Percentiles rank a stretch among this genome's conserved stretches.
phyloP scores from a whole-genome alignment of 108 stramenopile species.

The Skeletonema potamos region DNA sequence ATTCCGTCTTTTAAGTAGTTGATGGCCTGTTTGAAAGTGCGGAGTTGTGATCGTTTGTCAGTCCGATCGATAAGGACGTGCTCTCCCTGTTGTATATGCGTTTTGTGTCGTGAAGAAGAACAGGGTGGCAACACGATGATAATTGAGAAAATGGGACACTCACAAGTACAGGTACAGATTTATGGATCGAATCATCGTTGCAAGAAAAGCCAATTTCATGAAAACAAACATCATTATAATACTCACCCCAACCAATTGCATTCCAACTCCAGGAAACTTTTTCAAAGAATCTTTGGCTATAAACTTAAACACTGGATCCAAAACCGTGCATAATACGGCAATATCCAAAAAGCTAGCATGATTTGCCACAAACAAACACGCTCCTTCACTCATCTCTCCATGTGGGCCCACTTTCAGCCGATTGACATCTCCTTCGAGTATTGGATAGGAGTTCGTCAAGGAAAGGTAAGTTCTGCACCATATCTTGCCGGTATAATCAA shows the following conservation, averaged over 20 bases:
- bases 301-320: constrained; percentile 84
- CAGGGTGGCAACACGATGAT: background rate
- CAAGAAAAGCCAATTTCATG: background rate
- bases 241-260: constrained; percentile 77
- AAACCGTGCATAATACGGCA: constrained; percentile 68
- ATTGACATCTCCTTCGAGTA: constrained; percentile 55
- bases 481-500: constrained; percentile 70
- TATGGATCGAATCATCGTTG: background rate
- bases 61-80: constrained; percentile 79
- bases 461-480: constrained; percentile 70
- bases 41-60: constrained; percentile 72
- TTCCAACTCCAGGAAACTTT: constrained; percentile 74
- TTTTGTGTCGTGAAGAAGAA: background rate
- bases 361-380: constrained; percentile 82
- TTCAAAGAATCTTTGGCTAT: constrained; percentile 76
- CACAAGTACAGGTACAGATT: background rate
- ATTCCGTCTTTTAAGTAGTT: constrained; percentile 64
- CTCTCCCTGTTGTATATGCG: constrained; percentile 51
- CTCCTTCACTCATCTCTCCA: constrained; percentile 23
- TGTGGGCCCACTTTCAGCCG: constrained; percentile 14
- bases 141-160: background rate
- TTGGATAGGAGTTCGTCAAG: constrained; percentile 59
- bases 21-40: constrained; percentile 70
- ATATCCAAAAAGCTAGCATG: constrained; percentile 83
- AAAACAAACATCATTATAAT: background rate